Base-by-base conservation (phyloP, 192 early-diverging fungal genomes). In the Linnemannia zychae region DNA sequence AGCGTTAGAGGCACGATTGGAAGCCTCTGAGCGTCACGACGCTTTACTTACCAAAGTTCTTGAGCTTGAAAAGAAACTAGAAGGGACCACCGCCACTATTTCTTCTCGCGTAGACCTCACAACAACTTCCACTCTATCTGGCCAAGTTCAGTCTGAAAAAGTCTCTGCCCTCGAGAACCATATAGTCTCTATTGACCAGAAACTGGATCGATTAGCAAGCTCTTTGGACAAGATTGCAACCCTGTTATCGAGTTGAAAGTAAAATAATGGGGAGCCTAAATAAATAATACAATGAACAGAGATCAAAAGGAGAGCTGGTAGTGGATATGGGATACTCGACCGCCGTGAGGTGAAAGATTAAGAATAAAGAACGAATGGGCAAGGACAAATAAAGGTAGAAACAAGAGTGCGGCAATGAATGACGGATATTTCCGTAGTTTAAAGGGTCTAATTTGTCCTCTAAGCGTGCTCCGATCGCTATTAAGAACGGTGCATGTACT, bases 11-110 rank as follows among this genome's bases (percentile, higher is more conserved):
- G 77, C 77, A 18, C 37, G 77, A 47, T 4, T 79, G 7, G 77
- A 70, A 20, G 77, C 53, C 9, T 57, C 77, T 20, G 77, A 79
- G 28, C 69, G 77, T 0, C 77, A 66, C 9, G 77, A 79, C 12
- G 77, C 71, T 37, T 52, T 79, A 7, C n/a, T 79, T 5, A 46
- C 40, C 38, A 79, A 79, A 57, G 36, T 79, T 6, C 28, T 79
- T 18, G 69, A 33, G 28, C 52, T 79, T 37, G 77, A 79, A 66
- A 70, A 79, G 71, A 71, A 67, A 66, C 44, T 79, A 33, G 77
- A 74, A 22, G 22, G 24, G 57, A 33, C 57, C 31, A 31, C 57
- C 28, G 28, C 28, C 28, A 63, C 53, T 15, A 37, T 36, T 4
- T 37, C 72, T 74, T 37, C 50, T 0, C 47, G 20, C 12, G 3